These are phyloP conservation scores for Colletotrichum liriopes DNA, from an alignment of 2,329 filamentous ascomycete species.

Conservation along the genomic window DNA sequence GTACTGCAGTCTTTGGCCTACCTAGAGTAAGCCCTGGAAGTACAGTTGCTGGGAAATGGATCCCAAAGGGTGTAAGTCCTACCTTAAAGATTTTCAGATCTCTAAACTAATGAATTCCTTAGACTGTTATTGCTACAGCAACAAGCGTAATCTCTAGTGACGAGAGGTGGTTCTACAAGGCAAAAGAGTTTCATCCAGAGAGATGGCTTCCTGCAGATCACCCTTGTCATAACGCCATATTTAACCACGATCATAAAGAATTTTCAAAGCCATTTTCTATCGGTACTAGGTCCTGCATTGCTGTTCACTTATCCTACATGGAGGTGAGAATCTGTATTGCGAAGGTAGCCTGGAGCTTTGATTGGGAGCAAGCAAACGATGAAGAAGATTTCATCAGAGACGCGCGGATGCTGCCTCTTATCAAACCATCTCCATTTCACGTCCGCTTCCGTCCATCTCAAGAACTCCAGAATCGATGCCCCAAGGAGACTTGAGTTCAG, in stretches of 20 bases:
- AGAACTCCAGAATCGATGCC: too few relatives aligned
- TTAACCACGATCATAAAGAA: slow-evolving; percentile 5
- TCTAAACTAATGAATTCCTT: background rate
- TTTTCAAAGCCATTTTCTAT: slow-evolving; percentile 23
- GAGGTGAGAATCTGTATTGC: slow-evolving; percentile 16
- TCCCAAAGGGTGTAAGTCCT: slow-evolving; percentile 19
- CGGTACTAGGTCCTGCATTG: slow-evolving; percentile 21
- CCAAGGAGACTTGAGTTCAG: too few relatives aligned
- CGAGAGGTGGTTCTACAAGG: slow-evolving; percentile 18
- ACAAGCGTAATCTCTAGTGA: slow-evolving; percentile 8
- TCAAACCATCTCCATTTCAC: slow-evolving; percentile 23
- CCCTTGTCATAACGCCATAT: slow-evolving; percentile 1
- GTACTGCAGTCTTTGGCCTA: slow-evolving; percentile 8
- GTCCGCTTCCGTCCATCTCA: slow-evolving; percentile 2
- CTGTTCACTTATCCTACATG: slow-evolving; percentile 14
- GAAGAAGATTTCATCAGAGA: slow-evolving; percentile 18
- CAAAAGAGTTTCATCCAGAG: slow-evolving; percentile 29
- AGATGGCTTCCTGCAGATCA: slow-evolving; percentile 21
- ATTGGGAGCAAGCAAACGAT: slow-evolving; percentile 3
- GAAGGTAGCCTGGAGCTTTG: slow-evolving; percentile 13
- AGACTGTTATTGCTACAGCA: slow-evolving; percentile 24
- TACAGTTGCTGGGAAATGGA: slow-evolving; percentile 13
- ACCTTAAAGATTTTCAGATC: background rate
- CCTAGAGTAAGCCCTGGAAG: slow-evolving; percentile 20
- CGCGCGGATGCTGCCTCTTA: slow-evolving; percentile 2